These are phyloP conservation scores for Cadophora sp. DNA, from an alignment of 2,329 filamentous ascomycete species.

Conservation along the genomic window DNA sequence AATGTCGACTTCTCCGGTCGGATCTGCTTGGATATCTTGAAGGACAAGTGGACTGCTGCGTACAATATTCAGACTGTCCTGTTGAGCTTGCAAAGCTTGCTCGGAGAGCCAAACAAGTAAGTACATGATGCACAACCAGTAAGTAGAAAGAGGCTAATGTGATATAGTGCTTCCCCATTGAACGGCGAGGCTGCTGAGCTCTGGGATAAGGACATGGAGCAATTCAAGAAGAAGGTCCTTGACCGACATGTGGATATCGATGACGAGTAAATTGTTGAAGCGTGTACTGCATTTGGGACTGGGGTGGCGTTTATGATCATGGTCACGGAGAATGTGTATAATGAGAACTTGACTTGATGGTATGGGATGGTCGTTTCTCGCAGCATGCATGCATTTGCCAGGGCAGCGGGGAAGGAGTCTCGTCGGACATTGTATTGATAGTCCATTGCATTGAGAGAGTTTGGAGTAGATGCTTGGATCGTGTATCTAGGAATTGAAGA, in stretches of 20 bases:
- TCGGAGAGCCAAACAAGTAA: conserved; percentile 98
- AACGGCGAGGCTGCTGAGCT: conserved; percentile 96
- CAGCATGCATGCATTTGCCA: conserved; percentile 31
- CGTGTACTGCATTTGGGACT: conserved; percentile 12
- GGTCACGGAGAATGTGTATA: conserved; percentile 34
- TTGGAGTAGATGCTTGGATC: conserved; percentile 15
- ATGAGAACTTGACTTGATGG: conserved; percentile 24
- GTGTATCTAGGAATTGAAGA: conserved; percentile 14
- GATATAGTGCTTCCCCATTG: conserved; percentile 80
- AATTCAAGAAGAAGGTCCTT: conserved; percentile 82
- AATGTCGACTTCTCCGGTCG: conserved; percentile 97
- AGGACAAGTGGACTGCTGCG: conserved; percentile 98
- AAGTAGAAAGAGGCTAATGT: conserved; percentile 30
- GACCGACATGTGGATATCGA: conserved; percentile 69
- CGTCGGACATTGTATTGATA: conserved; percentile 29
- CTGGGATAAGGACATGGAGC: conserved; percentile 86
- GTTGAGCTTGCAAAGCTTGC: conserved; percentile 89
- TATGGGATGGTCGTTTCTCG: conserved; percentile 25
- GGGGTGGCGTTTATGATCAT: conserved; percentile 27
- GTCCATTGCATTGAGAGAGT: conserved; percentile 17
- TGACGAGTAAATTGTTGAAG: conserved; percentile 56
- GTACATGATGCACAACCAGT: conserved; percentile 45
- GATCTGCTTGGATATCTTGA: conserved; percentile 97
- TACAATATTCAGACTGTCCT: conserved; percentile 96
- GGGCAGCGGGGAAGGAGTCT: conserved; percentile 33